These are phyloP conservation scores for Paramecium biaurelia DNA, from an alignment of 73 alveolate genomes.

Conservation along the genomic window DNA sequence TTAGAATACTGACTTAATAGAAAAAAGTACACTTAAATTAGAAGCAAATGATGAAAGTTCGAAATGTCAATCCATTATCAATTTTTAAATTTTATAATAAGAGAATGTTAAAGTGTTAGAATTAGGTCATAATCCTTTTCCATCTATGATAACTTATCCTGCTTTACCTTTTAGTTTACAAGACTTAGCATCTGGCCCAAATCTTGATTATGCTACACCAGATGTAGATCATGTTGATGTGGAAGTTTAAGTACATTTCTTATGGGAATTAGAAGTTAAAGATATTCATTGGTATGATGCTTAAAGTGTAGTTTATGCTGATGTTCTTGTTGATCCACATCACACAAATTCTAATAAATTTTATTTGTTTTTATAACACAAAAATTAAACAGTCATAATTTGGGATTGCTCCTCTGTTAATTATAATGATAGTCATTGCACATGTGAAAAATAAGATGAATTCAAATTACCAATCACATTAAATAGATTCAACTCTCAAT, in stretches of 20 bases:
- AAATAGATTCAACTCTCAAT: neutral
- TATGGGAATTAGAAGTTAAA: constrained; percentile 3
- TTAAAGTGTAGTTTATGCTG: neutral
- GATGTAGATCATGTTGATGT: neutral
- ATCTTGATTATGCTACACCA: neutral
- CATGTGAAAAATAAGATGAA: constrained; percentile 2
- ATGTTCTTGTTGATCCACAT: constrained; percentile 14
- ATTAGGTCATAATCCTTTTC: constrained; percentile 1
- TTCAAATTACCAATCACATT: neutral
- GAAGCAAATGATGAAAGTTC: neutral
- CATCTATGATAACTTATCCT: neutral
- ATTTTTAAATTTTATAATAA: neutral
- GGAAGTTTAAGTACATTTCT: neutral
- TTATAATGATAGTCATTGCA: neutral
- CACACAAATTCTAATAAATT: neutral
- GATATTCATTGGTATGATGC: neutral
- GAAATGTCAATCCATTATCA: neutral
- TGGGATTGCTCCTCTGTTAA: neutral
- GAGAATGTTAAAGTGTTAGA: neutral
- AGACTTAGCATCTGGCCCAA: constrained; percentile 38
- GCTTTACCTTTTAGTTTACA: neutral
- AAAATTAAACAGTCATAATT: neutral
- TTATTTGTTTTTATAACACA: neutral
- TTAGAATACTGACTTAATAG: neutral
- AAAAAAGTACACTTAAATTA: neutral